These are phyloP conservation scores for Dacryopinax primogenitus DNA, from an alignment of 768 basidiomycete genomes.

Conservation along the genomic window DNA sequence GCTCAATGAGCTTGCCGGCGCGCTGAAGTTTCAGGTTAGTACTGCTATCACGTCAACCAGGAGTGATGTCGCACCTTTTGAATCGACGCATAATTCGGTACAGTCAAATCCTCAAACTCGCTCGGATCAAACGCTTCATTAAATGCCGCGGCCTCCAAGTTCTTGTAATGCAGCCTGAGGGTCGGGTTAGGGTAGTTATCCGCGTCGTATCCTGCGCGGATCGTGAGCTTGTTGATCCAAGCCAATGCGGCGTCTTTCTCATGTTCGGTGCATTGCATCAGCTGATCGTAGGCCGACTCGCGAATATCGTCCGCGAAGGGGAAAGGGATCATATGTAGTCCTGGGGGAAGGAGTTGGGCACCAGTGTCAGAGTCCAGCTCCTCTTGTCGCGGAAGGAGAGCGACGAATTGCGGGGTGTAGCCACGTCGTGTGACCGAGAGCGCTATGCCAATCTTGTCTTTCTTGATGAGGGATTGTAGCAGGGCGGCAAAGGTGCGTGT, in stretches of 20 bases:
- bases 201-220: conserved; percentile 78
- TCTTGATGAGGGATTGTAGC: conserved; percentile 66
- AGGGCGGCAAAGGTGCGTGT: conserved; percentile 85
- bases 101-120: conserved; percentile 67
- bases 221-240: conserved; percentile 65
- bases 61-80: conserved; percentile 45
- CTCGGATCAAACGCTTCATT: conserved; percentile 73
- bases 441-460: conserved; percentile 70
- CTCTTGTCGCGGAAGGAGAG: conserved; percentile 80
- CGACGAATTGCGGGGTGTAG: conserved; percentile 65
- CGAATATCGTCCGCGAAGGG: conserved; percentile 94
- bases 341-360: conserved; percentile 64
- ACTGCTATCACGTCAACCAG: conserved; percentile 1
- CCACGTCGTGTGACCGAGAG: conserved; percentile 57
- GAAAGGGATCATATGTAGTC: conserved; percentile 84
- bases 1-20: conserved; percentile 52
- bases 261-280: conserved; percentile 50
- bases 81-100: conserved; percentile 63
- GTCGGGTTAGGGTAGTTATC: conserved; percentile 38
- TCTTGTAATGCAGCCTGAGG: conserved; percentile 75
- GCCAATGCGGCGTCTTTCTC: conserved; percentile 52
- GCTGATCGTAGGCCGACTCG: conserved; percentile 54
- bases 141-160: conserved; percentile 85
- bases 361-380: conserved; percentile 48
- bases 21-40: conserved; percentile 32